Base-by-base conservation (phyloP, 2,329 filamentous ascomycete species). In the Trichoderma guizhouense region DNA sequence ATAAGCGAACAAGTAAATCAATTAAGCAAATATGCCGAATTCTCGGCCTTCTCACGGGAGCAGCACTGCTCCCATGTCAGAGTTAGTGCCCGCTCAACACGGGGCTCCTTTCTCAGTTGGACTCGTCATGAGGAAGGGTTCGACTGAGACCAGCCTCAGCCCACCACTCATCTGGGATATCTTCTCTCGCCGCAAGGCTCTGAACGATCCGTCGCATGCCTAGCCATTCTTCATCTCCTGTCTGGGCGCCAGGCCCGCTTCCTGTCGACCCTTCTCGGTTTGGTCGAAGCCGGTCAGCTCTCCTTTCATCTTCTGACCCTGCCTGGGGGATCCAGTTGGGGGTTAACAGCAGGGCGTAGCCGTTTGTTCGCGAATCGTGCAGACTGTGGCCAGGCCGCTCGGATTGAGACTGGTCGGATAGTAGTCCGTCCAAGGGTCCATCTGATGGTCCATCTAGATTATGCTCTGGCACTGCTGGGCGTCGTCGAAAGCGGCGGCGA, bases 131-230 rank as follows among this genome's bases (percentile, higher is more conserved):
- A 43, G 78, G 77, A 69, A 89, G 81, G 15, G 85, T 90, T 74
- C 90, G 87, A 77, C 86, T 90, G 74, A 93, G 85, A 55, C 91
- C 91, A 72, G 87, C 90, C 76, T 89, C 87, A 72, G 89, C 88
- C 93, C 93, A 97, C 90, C 92, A 95, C 74, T 93, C 90, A 73
- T 96, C 93, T 0, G 93, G 92, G 69, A 96, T 91, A 76, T 95
- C 92, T 77, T 93, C 88, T 28, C 92, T 85, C 21, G 88, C 86
- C 39, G 91, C 89, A 69, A 97, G 85, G 57, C 89, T 87, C 75
- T 91, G 89, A 43, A 96, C 86, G 61, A 97, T 91, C 65, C 86
- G 86, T 75, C 93, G 91, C 87, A 95, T 91, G 60, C 90, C 88
- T 26, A 88, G 86, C 79, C 78, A 80, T 5, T 83, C 82, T 30